Conservation (phyloP, 805 yeast species). For the Lipomyces oligophaga region DNA sequence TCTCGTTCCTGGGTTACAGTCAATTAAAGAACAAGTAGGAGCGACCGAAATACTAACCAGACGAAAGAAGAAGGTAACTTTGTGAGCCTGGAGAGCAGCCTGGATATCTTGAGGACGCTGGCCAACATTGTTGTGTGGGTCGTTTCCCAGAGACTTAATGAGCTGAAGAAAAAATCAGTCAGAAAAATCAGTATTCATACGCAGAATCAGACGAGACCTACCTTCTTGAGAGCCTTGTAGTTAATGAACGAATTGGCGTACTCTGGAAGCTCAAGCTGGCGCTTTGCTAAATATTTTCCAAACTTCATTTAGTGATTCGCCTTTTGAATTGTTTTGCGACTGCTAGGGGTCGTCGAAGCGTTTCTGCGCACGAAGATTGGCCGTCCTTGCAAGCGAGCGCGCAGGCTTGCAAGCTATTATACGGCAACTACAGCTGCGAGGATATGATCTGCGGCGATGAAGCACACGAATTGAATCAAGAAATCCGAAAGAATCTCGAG, state of each 20-base stretch:
- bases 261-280: slow-evolving; percentile 93
- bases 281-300: slow-evolving; percentile 90
- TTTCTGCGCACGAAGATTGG: neutral
- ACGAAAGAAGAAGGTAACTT: slow-evolving; percentile 81
- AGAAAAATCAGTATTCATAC: neutral
- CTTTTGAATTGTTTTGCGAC: too few relatives aligned
- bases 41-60: slow-evolving; percentile 88
- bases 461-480: too few relatives aligned
- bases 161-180: slow-evolving; percentile 41
- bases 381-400: neutral
- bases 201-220: slow-evolving; percentile 7
- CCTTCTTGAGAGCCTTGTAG: slow-evolving; percentile 86
- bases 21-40: slow-evolving; percentile 55
- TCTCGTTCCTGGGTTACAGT: slow-evolving; percentile 60
- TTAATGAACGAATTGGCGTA: slow-evolving; percentile 91
- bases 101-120: slow-evolving; percentile 40
- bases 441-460: too few relatives aligned
- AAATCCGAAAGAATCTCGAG: too few relatives aligned
- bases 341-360: too few relatives aligned
- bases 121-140: slow-evolving; percentile 34
- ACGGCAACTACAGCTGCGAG: too few relatives aligned
- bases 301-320: slow-evolving; percentile 66
- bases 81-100: slow-evolving; percentile 73
- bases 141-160: slow-evolving; percentile 71
- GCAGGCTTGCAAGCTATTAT: too few relatives aligned